These are phyloP conservation scores for Nelumbo lutea DNA, from an alignment of 164 flowering plant genomes.

Conservation along the genomic window DNA sequence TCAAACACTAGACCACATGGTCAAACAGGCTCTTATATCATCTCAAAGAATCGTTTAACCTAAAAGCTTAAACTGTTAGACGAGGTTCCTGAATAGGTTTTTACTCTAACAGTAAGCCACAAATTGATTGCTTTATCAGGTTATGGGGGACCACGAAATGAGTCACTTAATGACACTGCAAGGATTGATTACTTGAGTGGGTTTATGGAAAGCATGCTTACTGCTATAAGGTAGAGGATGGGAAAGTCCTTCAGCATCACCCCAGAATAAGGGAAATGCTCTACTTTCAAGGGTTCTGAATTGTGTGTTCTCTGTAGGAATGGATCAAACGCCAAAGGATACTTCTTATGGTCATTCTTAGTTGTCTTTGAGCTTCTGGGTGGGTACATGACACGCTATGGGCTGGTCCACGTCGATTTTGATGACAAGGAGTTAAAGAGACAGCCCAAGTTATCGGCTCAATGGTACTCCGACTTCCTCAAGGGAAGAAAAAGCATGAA, in stretches of 20 bases:
- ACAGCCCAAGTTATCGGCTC: constrained; percentile 32
- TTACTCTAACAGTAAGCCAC: too few species aligned
- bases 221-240: constrained; percentile 31
- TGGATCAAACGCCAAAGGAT: constrained; percentile 46
- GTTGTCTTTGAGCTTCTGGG: constrained; percentile 39
- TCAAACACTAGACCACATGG: too few species aligned
- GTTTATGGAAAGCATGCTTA: constrained; percentile 14
- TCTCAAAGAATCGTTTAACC: too few species aligned
- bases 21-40: too few species aligned
- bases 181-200: constrained; percentile 20
- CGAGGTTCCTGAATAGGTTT: too few species aligned
- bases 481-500: constrained; percentile 14
- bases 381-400: constrained; percentile 30
- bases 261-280: not conserved
- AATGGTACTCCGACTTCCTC: constrained; percentile 37
- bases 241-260: not conserved
- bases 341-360: constrained; percentile 49
- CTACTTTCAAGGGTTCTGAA: not conserved
- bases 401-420: constrained; percentile 35
- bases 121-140: constrained; percentile 7
- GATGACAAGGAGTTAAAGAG: constrained; percentile 25
- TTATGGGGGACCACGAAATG: constrained; percentile 7
- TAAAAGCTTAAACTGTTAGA: too few species aligned
- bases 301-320: constrained; percentile 22
- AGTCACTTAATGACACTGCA: constrained; percentile 23